phyloP scores from a whole-genome alignment of 78 protist genomes.

The Chrysochromulina parva region DNA sequence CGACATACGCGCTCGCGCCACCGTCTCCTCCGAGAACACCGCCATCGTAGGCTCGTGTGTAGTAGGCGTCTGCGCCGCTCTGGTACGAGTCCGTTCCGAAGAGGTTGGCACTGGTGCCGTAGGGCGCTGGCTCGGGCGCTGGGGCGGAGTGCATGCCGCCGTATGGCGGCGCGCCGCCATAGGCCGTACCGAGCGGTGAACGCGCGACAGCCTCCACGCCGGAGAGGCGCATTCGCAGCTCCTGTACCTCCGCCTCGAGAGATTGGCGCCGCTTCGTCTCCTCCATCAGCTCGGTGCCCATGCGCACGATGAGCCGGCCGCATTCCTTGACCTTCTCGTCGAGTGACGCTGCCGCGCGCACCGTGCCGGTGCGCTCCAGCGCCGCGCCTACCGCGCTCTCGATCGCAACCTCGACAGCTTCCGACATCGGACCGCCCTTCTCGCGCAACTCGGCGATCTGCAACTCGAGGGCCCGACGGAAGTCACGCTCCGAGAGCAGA shows the following conservation, averaged over 20 bases:
- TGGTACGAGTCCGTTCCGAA: too few relatives aligned
- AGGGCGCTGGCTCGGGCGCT: too few relatives aligned
- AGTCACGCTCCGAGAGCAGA: neutral
- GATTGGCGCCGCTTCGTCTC: neutral
- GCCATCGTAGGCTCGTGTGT: too few relatives aligned
- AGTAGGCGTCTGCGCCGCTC: too few relatives aligned
- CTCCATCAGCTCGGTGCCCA: slow-evolving; percentile 15
- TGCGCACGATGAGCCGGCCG: neutral
- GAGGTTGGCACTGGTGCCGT: too few relatives aligned
- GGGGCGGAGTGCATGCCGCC: too few relatives aligned
- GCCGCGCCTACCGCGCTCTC: neutral
- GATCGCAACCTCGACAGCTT: neutral
- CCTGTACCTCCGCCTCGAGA: neutral
- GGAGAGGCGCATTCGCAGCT: neutral
- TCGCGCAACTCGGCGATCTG: neutral
- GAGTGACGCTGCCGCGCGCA: neutral
- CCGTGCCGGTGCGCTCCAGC: neutral
- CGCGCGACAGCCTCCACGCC: neutral
- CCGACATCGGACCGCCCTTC: neutral
- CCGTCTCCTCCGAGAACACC: too few relatives aligned
- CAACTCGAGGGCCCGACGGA: neutral
- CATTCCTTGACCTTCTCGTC: slow-evolving; percentile 14
- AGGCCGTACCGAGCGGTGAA: neutral
- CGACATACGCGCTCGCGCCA: too few relatives aligned
- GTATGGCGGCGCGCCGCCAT: too few relatives aligned